A percentile compares a stretch with the other conserved stretches of the same genome.
These are phyloP conservation scores for Brassica juncea DNA, from an alignment of 345 rosid species.

Conservation along the genomic window DNA sequence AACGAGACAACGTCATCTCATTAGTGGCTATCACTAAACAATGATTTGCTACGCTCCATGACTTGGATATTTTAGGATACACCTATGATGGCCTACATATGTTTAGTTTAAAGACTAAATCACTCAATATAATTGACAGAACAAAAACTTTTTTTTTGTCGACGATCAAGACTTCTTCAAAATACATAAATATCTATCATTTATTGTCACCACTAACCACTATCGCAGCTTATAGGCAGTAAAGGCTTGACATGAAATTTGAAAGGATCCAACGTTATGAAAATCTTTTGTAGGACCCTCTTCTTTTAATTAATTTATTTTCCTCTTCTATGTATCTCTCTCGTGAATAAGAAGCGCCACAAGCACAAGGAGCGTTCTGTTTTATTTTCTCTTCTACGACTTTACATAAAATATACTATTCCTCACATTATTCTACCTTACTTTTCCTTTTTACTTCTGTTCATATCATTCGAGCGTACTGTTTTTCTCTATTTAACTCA, in stretches of 20 bases:
- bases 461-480: not conserved
- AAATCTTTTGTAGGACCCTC: constrained; percentile 7
- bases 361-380: constrained; percentile 29
- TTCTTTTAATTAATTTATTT: not conserved
- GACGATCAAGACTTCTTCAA: constrained; percentile 2
- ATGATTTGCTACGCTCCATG: not conserved
- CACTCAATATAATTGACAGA: not conserved
- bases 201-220: constrained; percentile 4
- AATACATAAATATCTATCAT: not conserved
- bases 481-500: constrained; percentile 14
- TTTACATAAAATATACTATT: not conserved
- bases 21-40: not conserved
- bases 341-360: constrained; percentile 36
- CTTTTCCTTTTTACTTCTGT: not conserved
- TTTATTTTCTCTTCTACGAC: constrained; percentile 10
- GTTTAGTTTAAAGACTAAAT: not conserved
- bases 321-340: not conserved
- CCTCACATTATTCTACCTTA: not conserved
- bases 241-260: constrained; percentile 27
- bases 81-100: not conserved
- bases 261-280: constrained; percentile 27
- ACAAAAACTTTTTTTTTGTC: not conserved
- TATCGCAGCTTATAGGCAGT: constrained; percentile 3
- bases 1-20: not conserved
- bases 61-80: not conserved